A percentile compares a stretch with the other conserved stretches of the same genome.
These are phyloP conservation scores for Spergularia azorica DNA, from an alignment of 179 eudicot genomes.

Conservation along the genomic window DNA sequence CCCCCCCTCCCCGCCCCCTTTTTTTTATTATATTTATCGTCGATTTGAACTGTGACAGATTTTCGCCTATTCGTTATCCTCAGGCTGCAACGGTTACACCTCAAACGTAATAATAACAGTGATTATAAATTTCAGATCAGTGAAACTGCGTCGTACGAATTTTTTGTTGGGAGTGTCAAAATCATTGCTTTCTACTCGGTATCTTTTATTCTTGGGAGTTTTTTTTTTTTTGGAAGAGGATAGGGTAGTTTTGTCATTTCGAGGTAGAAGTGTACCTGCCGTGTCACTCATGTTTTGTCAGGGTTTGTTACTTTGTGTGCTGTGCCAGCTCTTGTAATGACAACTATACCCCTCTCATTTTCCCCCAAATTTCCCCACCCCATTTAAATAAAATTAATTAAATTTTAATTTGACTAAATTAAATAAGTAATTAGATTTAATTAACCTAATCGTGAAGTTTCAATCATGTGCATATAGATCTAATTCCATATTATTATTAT, in stretches of 20 bases:
- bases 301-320: slow-evolving; percentile 29
- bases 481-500: background rate
- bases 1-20: too few relatives aligned
- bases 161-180: background rate
- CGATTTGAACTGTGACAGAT: too few relatives aligned
- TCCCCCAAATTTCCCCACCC: background rate
- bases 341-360: slow-evolving; percentile 30
- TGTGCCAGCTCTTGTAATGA: slow-evolving; percentile 25
- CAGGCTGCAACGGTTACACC: too few relatives aligned
- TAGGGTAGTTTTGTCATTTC: slow-evolving; percentile 42
- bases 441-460: background rate
- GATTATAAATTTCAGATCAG: background rate
- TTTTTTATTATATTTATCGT: background rate
- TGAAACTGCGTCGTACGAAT: background rate
- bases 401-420: too few relatives aligned
- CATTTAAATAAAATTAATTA: background rate
- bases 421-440: background rate
- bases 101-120: too few relatives aligned
- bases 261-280: slow-evolving; percentile 24
- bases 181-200: background rate
- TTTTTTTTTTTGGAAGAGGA: background rate
- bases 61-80: too few relatives aligned
- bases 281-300: slow-evolving; percentile 23
- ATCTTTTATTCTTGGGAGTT: background rate
- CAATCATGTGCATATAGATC: slow-evolving; percentile 23